Percentiles rank a stretch among this genome's conserved stretches.
These are phyloP conservation scores for Aspergillus sp. DNA, from an alignment of 2,329 filamentous ascomycete genomes.

Conservation along the genomic window DNA sequence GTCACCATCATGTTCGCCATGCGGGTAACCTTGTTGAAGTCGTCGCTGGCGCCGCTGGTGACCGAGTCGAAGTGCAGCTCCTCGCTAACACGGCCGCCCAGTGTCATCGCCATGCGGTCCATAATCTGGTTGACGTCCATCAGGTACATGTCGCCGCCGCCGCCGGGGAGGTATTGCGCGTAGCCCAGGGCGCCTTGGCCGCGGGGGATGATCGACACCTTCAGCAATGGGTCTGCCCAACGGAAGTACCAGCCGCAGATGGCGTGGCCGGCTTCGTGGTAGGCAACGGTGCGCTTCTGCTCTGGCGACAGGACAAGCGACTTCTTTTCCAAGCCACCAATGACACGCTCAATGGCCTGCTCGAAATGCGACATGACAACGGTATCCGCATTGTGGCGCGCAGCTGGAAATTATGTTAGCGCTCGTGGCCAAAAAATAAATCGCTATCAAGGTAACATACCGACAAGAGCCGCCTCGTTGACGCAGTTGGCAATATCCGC, in stretches of 20 bases:
- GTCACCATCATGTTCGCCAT: constrained; percentile 98
- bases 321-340: constrained; percentile 95
- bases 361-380: constrained; percentile 91
- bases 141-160: constrained; percentile 68
- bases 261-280: constrained; percentile 95
- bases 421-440: constrained; percentile 29
- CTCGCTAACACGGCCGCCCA: constrained; percentile 89
- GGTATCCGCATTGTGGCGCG: constrained; percentile 66
- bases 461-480: constrained; percentile 93
- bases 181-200: constrained; percentile 90
- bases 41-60: constrained; percentile 86
- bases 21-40: constrained; percentile 95
- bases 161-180: constrained; percentile 87
- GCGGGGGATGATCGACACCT: constrained; percentile 96
- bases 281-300: constrained; percentile 93
- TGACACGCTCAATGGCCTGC: constrained; percentile 91
- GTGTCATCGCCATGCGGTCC: constrained; percentile 99
- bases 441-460: constrained; percentile 45
- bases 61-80: constrained; percentile 96
- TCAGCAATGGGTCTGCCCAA: constrained; percentile 91
- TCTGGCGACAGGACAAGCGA: constrained; percentile 84
- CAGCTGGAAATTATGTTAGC: constrained; percentile 50
- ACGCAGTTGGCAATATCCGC: constrained; percentile 98
- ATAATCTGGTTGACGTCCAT: constrained; percentile 94
- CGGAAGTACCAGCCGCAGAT: constrained; percentile 98